Evolutionary conservation across 495 filamentous ascomycete species (phyloP), one percentile per base, ranked within the genome.

Genomic region (Penicillium psychrofluorescens): DNA sequence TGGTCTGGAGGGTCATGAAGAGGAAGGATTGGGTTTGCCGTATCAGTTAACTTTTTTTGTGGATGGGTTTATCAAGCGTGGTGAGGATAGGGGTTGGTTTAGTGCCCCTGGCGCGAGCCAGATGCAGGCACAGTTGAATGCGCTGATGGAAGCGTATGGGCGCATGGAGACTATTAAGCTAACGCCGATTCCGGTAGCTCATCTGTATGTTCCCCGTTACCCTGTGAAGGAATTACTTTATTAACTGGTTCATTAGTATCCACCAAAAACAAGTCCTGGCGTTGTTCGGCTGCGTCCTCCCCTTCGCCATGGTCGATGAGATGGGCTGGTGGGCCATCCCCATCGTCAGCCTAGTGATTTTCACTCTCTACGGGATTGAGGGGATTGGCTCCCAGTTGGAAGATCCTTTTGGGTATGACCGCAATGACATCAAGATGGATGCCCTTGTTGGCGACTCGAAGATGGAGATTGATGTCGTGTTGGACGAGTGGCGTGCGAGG

Each of bases 381-480:
- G 83, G 80, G 1, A 89, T 89, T 42, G 85, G 81, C 2, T 78
- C 68, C 11, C 81, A 86, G 54, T 67, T 88, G 7, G 85, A 89
- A 54, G 85, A 89, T 55, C 85, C 85, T 0, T 88, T 89, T 58
- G 83, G 85, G 7, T 77, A 79, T 48, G 84, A 86, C 48, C 76
- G 76, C 48, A 87, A 86, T 44, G 85, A 88, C 58, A 88, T 89
- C 62, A 85, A 85, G 55, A 85, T 88, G 76, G 85, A 88, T 56
- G 82, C 75, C 9, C 78, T 88, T 43, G 78, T 83, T 7, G 78
- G 82, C 37, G 85, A 89, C 55, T 66, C 77, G 32, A 68, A 79
- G 42, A 71, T 62, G 32, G 85, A 89, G 63, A 72, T 84, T 28
- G 68, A 75, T 40, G 81, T 81, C 13, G 61, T 86, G 38, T 51